A percentile compares a stretch with the other conserved stretches of the same genome.
Conservation (phyloP, 495 filamentous ascomycete genomes). For the Trichoderma asperelloides region DNA sequence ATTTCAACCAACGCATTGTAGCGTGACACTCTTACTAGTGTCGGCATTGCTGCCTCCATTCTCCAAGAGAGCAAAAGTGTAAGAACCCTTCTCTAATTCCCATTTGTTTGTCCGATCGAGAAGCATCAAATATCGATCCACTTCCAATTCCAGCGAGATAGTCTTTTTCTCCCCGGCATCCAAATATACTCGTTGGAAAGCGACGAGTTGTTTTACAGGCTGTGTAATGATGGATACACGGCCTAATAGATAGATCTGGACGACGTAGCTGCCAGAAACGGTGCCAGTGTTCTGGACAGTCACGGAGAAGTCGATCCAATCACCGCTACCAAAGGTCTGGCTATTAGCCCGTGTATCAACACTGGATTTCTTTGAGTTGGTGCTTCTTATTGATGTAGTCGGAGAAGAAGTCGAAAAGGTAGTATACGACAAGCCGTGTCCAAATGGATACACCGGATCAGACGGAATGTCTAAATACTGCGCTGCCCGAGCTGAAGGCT, state of each 20-base stretch:
- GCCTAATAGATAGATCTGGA: constrained; percentile 30
- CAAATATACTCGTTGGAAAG: constrained; percentile 29
- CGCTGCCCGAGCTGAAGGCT: constrained; percentile 20
- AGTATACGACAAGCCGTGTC: constrained; percentile 32
- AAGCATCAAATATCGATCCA: constrained; percentile 29
- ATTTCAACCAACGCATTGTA: constrained; percentile 12
- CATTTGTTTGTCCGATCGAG: constrained; percentile 29
- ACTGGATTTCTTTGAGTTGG: not conserved
- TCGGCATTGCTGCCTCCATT: constrained; percentile 24
- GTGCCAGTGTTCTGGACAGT: constrained; percentile 24
- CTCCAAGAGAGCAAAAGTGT: constrained; percentile 34
- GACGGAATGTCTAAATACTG: constrained; percentile 26
- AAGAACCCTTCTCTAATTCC: constrained; percentile 31
- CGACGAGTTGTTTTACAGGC: constrained; percentile 32
- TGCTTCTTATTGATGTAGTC: constrained; percentile 13
- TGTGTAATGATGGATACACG: constrained; percentile 31
- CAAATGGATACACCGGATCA: constrained; percentile 27
- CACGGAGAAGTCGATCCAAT: constrained; percentile 26
- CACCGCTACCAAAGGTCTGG: constrained; percentile 17
- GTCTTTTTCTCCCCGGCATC: constrained; percentile 18
- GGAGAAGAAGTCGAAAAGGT: constrained; percentile 23
- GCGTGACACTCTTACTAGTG: constrained; percentile 24
- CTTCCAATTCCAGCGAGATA: constrained; percentile 25
- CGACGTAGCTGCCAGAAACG: constrained; percentile 27
- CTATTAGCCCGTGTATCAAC: not conserved